Percentiles rank a stretch among this genome's conserved stretches.
phyloP scores from a whole-genome alignment of 2,329 filamentous ascomycete genomes.

The Trichoderma semiorbis region DNA sequence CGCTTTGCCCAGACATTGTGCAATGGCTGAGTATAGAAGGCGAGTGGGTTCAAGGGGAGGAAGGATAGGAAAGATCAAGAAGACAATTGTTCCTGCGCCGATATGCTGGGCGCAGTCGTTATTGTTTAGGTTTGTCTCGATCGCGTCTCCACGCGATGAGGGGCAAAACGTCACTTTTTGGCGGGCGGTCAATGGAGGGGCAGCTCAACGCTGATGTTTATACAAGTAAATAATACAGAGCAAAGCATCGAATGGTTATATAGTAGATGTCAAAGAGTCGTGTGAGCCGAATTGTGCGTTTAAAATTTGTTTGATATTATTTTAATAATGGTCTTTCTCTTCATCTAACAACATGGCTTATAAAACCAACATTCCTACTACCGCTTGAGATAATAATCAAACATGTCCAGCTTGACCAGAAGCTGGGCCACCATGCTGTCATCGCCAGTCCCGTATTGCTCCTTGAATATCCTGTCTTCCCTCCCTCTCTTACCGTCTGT shows the following conservation, averaged over 20 bases:
- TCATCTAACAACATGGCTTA: background rate
- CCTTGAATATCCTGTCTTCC: slow-evolving; percentile 33
- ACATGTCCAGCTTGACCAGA: slow-evolving; percentile 68
- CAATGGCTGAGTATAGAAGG: background rate
- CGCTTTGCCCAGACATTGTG: slow-evolving; percentile 48
- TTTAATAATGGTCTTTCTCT: background rate
- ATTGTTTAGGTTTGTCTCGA: background rate
- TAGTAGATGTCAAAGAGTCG: too few species aligned
- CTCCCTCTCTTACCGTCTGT: slow-evolving; percentile 30
- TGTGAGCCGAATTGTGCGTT: background rate
- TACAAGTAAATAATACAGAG: background rate
- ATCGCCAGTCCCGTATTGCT: slow-evolving; percentile 35
- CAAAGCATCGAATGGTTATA: too few species aligned
- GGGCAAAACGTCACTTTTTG: slow-evolving; percentile 24
- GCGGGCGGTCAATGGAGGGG: slow-evolving; percentile 13
- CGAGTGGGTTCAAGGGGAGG: background rate
- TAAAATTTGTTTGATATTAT: background rate
- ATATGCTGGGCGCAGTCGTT: background rate
- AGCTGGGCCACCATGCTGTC: slow-evolving; percentile 66
- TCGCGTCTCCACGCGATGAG: slow-evolving; percentile 34
- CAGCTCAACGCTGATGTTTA: background rate
- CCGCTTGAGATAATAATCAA: slow-evolving; percentile 54
- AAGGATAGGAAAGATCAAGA: background rate
- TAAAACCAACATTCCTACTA: background rate
- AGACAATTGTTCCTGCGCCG: background rate